phyloP scores from a whole-genome alignment of 23 red algal species.

The Chondrus crispus region DNA sequence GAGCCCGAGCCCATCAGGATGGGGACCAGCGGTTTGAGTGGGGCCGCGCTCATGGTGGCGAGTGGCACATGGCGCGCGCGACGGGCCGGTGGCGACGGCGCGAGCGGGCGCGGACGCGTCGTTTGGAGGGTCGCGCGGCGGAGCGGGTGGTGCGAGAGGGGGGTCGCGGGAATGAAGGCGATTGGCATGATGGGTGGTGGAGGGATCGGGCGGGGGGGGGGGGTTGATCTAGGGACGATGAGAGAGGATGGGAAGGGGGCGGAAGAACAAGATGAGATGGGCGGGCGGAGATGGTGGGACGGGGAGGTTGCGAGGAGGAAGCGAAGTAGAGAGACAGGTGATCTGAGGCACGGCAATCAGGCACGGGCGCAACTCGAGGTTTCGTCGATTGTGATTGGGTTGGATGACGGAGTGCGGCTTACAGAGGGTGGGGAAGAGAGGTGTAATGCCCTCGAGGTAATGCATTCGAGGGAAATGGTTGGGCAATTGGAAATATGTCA shows the following conservation, averaged over 20 bases:
- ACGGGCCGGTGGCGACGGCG: too few species aligned
- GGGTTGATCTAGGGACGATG: not conserved
- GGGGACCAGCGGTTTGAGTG: conserved; percentile 74
- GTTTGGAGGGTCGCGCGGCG: not conserved
- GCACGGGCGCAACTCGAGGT: too few species aligned
- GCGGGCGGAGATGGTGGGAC: not conserved
- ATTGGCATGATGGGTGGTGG: not conserved
- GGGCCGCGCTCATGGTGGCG: not conserved
- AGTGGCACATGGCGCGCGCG: not conserved
- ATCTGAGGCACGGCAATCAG: too few species aligned
- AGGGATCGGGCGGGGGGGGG: not conserved
- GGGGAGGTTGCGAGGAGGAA: too few species aligned
- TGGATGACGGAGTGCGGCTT: too few species aligned
- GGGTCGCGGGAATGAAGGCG: not conserved
- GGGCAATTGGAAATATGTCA: too few species aligned
- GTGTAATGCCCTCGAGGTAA: too few species aligned
- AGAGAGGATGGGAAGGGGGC: not conserved
- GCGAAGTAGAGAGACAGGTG: too few species aligned
- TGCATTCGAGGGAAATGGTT: too few species aligned
- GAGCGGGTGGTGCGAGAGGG: not conserved
- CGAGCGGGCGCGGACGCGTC: too few species aligned
- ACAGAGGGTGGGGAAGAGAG: too few species aligned
- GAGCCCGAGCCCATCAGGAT: conserved; percentile 98
- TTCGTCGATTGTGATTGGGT: too few species aligned
- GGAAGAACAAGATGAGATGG: not conserved